Base-by-base conservation (phyloP, 2,329 filamentous ascomycete species). In the Hymenoscyphus scutula region DNA sequence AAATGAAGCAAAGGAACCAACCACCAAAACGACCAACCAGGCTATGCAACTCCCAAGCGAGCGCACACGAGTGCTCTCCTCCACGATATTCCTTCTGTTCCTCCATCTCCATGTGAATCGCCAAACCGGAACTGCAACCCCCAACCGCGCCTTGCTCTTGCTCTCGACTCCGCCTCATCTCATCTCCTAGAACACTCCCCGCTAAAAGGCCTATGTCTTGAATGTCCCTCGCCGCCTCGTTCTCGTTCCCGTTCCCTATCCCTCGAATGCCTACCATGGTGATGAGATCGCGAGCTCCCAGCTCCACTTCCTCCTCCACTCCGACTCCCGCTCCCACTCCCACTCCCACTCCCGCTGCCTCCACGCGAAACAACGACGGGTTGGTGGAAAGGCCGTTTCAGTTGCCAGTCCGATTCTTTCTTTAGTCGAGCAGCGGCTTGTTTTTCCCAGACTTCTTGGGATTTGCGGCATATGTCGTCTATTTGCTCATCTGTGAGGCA, bases 401-500 rank as follows among this genome's bases (percentile, higher is more conserved):
- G 75, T 57, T 77, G 73, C 67, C 80, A 82, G 59, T 81, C 79
- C 19, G 79, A 75, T 38, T 77, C 77, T 60, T 79, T 70, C 58
- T 72, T 77, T 15, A 70, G 58, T 65, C 79, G 79, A 48, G 81
- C 82, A 15, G 81, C 81, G 17, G 80, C 81, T 72, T 85, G 81
- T 67, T 75, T 80, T 66, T 85, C 81, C 82, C 82, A 86, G 64
- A 83, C 76, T 60, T 84, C 81, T 65, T 79, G 83, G 38, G 83
- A 85, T 72, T 85, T 85, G 64, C 78, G 74, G 73, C 84, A 86
- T 61, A 86, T 84, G 68, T 86, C 84, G 70, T 86, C 82, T 66
- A 86, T 86, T 78, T 86, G 84, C 74, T 85, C 83, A 77, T 87
- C 84, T 68, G 82, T 84, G 67, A 86, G 73, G 71, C 82, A 86